Base-by-base conservation (phyloP, 177 flowering plant species). In the Vitis hybrid region DNA sequence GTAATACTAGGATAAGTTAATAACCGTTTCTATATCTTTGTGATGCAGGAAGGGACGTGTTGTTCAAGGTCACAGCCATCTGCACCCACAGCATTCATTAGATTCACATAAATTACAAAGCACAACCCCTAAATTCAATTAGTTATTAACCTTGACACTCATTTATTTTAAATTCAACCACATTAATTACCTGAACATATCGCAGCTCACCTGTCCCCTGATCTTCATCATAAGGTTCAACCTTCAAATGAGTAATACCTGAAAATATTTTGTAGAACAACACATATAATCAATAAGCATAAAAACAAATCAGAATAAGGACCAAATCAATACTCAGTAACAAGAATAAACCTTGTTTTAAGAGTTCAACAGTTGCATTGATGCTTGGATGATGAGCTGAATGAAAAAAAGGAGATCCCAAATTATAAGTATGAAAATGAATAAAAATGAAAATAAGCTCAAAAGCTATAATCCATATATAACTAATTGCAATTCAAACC, bases 381-480 rank as follows among this genome's bases (percentile, higher is more conserved):
- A 95, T 95, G 77, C 67, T 90, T 0, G 99, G 98, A 83, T 91
- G 99, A 82, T 95, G 99, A 81, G 99, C 99, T 93, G 87, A 80
- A 66, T 60, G 52, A 69, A 15, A 64, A 51, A 11, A 76, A 54
- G 21, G 65, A 2, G 60, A 12, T 30, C 9, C 52, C 3, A 49
- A 35, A 62, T 40, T 56, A 55, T 52, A 51, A 32, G 35, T 14
- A 54, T 30, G 9, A 61, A 18, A 21, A n/a, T 60, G 30, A 35
- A 66, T 40, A 49, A 19, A 10, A 59, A 40, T 14, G 49, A 21
- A 0, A 61, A 61, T 24, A 61, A 61, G 11, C 15, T 46, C 11
- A 59, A 57, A 32, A 62, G 21, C 14, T 18, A 7, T 60, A 50
- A 35, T 4, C 30, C 9, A 48, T 5, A 15, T 8, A 40, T 15